Base-by-base conservation (phyloP, 352 stramenopile species). In the Phytophthora tentaculata region DNA sequence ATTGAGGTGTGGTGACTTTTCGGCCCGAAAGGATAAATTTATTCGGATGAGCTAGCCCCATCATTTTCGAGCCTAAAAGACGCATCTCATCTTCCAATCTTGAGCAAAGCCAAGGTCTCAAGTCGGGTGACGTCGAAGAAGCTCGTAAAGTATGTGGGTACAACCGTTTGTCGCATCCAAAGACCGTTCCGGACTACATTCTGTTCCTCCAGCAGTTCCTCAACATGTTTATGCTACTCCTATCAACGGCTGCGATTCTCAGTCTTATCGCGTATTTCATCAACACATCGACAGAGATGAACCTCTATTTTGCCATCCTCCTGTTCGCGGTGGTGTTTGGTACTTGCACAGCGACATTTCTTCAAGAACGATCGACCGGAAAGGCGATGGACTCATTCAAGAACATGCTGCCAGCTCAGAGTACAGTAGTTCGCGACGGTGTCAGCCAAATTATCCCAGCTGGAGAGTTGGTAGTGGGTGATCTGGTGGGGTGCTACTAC, bases 311-410 rank as follows among this genome's bases (percentile, higher is more conserved):
- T 22, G 50, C 72, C 2, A 58, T 85, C 43, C 69, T 79, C 37
- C 50, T 85, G 26, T 86, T 86, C 54, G 57, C 39, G 7, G 73
- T 86, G 44, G 77, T 83, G 23, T 45, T 83, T 26, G 22, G 65
- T 47, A 83, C 72, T 6, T 82, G 77, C 54, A 73, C 68, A 13
- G 80, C 78, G 23, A 77, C 74, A 22, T 85, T 82, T 54, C 44
- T 85, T 8, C 68, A 85, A 28, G 67, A 61, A 49, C 61, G 77
- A 0, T 80, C 71, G 12, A 81, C 77, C 19, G 67, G 55, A 39
- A 80, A 84, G 20, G 70, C 81, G 10, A 84, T 84, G 74, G 77
- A 84, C 41, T 82, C 77, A 51, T 85, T 85, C 60, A 79, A 68
- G 20, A 83, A 81, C 56, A 85, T 83, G 77, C 71, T 85, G 13